These are phyloP conservation scores for Thuja plicata DNA, from an alignment of 83 land plant genomes.

Conservation along the genomic window DNA sequence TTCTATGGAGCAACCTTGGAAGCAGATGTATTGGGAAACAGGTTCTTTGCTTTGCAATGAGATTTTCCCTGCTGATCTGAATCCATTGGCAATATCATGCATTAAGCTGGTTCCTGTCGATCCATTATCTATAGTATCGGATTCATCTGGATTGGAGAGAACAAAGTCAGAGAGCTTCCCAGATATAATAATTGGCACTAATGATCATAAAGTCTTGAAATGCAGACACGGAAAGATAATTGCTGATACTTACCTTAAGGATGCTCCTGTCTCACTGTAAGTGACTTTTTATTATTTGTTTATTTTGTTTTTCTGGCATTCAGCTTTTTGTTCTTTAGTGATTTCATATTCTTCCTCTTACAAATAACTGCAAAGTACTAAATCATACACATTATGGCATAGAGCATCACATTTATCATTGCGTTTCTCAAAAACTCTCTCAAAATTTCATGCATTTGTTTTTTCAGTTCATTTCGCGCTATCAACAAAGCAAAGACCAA, in stretches of 20 bases:
- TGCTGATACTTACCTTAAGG: not conserved
- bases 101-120: constrained; percentile 10
- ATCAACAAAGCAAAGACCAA: not conserved
- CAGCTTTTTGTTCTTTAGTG: not conserved
- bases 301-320: not conserved
- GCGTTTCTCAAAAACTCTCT: not conserved
- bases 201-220: not conserved
- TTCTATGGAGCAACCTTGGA: not conserved
- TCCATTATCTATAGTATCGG: not conserved
- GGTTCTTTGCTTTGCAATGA: constrained; percentile 7
- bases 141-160: not conserved
- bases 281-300: not conserved
- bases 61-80: constrained; percentile 10
- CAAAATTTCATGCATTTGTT: not conserved
- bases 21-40: not conserved
- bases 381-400: not conserved
- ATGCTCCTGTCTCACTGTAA: not conserved
- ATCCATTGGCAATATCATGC: constrained; percentile 9
- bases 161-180: not conserved
- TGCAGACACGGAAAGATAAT: constrained; percentile 12
- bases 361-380: not conserved
- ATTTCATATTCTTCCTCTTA: not conserved
- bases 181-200: constrained; percentile 11
- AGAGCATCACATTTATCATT: not conserved
- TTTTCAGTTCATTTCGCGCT: not conserved